These are phyloP conservation scores for Austroboletus eburneus DNA, from an alignment of 768 basidiomycete species.

Conservation along the genomic window DNA sequence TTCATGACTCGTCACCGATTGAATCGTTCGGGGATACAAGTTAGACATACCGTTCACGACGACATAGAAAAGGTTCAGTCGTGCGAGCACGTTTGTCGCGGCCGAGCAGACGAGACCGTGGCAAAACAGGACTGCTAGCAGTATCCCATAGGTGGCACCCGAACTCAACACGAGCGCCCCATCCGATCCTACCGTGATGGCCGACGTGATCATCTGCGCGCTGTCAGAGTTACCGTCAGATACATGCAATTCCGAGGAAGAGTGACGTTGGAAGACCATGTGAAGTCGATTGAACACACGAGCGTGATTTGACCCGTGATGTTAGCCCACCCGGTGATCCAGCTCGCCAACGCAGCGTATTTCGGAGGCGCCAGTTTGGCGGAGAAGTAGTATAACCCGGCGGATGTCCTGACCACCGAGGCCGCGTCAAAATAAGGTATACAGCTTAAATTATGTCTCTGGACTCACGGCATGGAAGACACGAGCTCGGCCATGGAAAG, in stretches of 20 bases:
- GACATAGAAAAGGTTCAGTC: conserved; percentile 69
- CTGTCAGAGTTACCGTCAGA: conserved; percentile 25
- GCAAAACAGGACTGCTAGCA: conserved; percentile 58
- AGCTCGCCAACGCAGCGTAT: conserved; percentile 58
- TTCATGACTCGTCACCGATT: not conserved
- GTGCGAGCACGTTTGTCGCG: conserved; percentile 58
- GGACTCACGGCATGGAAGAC: conserved; percentile 73
- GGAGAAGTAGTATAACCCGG: conserved; percentile 76
- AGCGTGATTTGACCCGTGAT: conserved; percentile 67
- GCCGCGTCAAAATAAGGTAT: not conserved
- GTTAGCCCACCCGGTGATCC: conserved; percentile 64
- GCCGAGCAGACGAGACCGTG: conserved; percentile 72
- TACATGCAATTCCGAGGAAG: not conserved
- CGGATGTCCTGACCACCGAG: conserved; percentile 55
- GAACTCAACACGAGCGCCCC: conserved; percentile 47
- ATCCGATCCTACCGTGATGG: conserved; percentile 57
- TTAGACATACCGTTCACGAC: conserved; percentile 52
- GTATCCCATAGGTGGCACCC: conserved; percentile 65
- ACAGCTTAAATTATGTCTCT: not conserved
- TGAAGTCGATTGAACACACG: conserved; percentile 73
- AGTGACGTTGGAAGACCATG: conserved; percentile 42
- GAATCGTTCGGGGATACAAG: not conserved
- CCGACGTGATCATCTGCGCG: conserved; percentile 75
- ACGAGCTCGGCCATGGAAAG: conserved; percentile 70
- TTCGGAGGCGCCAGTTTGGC: conserved; percentile 65